These are phyloP conservation scores for Phaeodactylum tricornutum DNA, from an alignment of 108 stramenopile genomes.

Conservation along the genomic window DNA sequence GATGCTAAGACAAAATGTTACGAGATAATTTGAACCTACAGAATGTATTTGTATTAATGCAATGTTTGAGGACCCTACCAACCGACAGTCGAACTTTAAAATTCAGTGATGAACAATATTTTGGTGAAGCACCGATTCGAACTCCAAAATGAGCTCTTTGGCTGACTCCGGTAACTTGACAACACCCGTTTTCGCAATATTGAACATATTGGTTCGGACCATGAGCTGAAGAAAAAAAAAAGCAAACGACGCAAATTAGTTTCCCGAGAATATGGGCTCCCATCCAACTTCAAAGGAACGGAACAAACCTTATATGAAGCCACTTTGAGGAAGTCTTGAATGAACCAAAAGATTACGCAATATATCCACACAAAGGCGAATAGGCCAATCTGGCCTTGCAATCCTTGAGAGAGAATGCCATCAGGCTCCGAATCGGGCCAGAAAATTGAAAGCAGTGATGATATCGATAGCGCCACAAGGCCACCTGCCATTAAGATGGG, in stretches of 20 bases:
- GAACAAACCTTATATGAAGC: constrained; percentile 15
- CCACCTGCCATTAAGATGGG: constrained; percentile 25
- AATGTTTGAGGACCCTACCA: no score
- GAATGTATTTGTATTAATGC: no score
- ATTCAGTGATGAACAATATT: no score
- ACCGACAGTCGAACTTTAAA: no score
- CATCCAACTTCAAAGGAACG: no score
- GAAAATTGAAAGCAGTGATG: constrained; percentile 27
- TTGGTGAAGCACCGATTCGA: no score
- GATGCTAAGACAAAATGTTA: no score
- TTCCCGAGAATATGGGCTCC: not conserved
- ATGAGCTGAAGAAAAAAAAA: no score
- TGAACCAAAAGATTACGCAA: constrained; percentile 29
- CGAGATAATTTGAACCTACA: no score
- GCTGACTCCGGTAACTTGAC: constrained; percentile 18
- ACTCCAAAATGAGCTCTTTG: constrained; percentile 9
- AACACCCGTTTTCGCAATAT: constrained; percentile 12
- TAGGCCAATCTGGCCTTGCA: constrained; percentile 22
- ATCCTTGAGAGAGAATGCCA: constrained; percentile 28
- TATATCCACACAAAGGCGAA: constrained; percentile 42
- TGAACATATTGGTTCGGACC: constrained; percentile 11
- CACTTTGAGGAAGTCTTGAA: constrained; percentile 39
- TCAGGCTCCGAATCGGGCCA: constrained; percentile 27
- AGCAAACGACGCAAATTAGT: not conserved
- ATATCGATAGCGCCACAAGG: constrained; percentile 20